Evolutionary conservation across 768 basidiomycete genomes (phyloP).

Genomic region (Mycena metata): DNA sequence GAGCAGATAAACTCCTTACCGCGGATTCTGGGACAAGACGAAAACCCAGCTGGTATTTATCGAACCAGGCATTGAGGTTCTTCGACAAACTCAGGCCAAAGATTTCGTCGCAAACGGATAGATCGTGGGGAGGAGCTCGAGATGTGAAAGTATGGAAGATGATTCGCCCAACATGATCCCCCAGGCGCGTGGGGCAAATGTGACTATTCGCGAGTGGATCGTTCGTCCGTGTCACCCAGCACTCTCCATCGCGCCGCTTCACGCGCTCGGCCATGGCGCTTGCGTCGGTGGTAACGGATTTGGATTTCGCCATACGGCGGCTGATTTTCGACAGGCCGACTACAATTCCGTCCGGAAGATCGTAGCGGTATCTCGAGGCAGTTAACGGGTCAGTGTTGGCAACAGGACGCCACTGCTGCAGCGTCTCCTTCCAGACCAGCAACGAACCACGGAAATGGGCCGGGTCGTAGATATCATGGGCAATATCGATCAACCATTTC

Average conservation of each 20-base stretch:
- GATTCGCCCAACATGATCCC: neutral
- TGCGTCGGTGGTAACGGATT: neutral
- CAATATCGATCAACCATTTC: constrained; percentile 9
- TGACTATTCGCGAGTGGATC: neutral
- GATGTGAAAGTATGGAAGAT: neutral
- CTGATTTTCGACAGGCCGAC: constrained; percentile 19
- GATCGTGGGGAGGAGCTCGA: neutral
- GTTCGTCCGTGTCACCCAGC: neutral
- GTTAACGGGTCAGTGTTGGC: constrained; percentile 7
- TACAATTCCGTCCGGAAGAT: constrained; percentile 1
- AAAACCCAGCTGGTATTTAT: constrained; percentile 2
- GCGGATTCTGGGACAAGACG: constrained; percentile 2
- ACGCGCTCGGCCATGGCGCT: neutral
- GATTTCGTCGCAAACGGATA: constrained; percentile 15
- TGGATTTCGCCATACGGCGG: constrained; percentile 1
- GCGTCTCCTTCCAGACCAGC: neutral
- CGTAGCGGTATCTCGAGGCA: constrained; percentile 11
- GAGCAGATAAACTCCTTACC: constrained; percentile 7
- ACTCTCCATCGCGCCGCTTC: neutral
- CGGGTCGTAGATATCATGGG: constrained; percentile 19
- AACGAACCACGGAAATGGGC: constrained; percentile 1
- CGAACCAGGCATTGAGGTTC: constrained; percentile 3
- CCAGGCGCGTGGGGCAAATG: constrained; percentile 10
- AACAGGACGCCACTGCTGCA: constrained; percentile 5
- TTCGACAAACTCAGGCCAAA: constrained; percentile 2